A percentile compares a stretch with the other conserved stretches of the same genome.
Evolutionary conservation across 208 protist genomes (phyloP).

Genomic region (Crithidia brevicula): DNA sequence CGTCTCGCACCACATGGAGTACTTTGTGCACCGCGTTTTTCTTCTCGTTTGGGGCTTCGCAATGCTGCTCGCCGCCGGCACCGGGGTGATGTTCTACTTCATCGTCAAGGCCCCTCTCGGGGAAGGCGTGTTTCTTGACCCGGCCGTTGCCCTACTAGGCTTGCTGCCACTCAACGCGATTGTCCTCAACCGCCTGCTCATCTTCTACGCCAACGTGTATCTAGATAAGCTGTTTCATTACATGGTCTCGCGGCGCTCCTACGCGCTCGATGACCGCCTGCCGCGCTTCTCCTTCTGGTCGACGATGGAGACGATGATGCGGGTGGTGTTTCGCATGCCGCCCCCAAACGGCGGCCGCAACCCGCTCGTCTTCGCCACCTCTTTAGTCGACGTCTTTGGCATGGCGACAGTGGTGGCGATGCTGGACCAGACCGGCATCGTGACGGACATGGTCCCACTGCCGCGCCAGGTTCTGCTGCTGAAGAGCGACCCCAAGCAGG

Average conservation of each 20-base stretch:
- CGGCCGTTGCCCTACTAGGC: conserved; percentile 78
- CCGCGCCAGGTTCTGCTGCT: conserved; percentile 77
- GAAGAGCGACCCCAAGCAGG: conserved; percentile 29
- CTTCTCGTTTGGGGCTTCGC: conserved; percentile 70
- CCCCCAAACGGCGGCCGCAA: conserved; percentile 53
- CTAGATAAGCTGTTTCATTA: conserved; percentile 84
- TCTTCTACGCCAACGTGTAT: conserved; percentile 87
- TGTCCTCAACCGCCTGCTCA: conserved; percentile 74
- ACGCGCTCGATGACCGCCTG: conserved; percentile 75
- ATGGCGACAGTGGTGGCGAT: conserved; percentile 87
- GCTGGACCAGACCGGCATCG: conserved; percentile 81
- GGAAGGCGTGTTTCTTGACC: conserved; percentile 69
- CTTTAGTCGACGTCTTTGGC: conserved; percentile 81
- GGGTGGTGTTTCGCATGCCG: conserved; percentile 50
- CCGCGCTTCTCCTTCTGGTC: conserved; percentile 76
- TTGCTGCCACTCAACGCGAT: conserved; percentile 87
- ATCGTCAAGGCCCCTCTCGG: conserved; percentile 43
- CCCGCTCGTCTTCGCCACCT: conserved; percentile 76
- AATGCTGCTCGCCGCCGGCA: conserved; percentile 50
- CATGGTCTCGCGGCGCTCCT: conserved; percentile 66
- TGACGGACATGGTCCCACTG: conserved; percentile 91
- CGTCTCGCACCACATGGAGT: conserved; percentile 86
- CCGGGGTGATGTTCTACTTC: conserved; percentile 55
- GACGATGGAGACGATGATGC: conserved; percentile 60
- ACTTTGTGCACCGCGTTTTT: conserved; percentile 80